These are phyloP conservation scores for Parvularia atlantis DNA, from an alignment of 78 protist genomes.

Conservation along the genomic window DNA sequence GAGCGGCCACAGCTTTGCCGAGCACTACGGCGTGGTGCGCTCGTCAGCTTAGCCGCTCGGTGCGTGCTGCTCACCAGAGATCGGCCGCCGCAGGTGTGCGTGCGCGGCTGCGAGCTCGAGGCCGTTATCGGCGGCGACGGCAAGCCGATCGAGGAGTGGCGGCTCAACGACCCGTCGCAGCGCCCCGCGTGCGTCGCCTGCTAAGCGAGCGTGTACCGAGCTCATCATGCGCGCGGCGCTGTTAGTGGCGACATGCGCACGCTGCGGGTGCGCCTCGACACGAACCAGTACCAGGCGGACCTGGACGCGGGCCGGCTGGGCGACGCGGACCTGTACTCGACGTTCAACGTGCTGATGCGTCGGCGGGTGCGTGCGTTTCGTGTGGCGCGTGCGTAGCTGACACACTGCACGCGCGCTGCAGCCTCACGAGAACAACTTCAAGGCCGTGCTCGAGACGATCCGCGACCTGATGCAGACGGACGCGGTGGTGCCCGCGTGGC, in stretches of 20 bases:
- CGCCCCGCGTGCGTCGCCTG: no score
- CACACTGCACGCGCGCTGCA: no score
- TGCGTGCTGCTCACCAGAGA: no score
- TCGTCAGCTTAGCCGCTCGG: no score
- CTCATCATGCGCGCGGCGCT: no score
- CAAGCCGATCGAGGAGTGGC: conserved; percentile 3
- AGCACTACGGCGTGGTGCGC: conserved; percentile 28
- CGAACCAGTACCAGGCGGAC: conserved; percentile 57
- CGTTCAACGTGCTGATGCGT: conserved; percentile 75
- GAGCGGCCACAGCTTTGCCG: neutral
- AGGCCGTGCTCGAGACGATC: conserved; percentile 82
- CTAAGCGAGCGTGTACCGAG: no score
- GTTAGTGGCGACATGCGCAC: conserved; percentile 12
- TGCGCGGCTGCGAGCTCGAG: conserved; percentile 59
- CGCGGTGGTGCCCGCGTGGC: conserved; percentile 80
- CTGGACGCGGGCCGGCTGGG: no score
- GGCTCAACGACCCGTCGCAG: no score
- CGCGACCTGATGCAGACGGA: conserved; percentile 49
- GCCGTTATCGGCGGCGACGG: conserved; percentile 7
- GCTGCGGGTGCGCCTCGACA: conserved; percentile 52
- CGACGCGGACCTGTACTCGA: conserved; percentile 33
- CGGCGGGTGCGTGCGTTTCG: no score
- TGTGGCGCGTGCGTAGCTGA: no score
- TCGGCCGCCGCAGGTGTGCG: no score
- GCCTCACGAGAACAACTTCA: conserved; percentile 78